Evolutionary conservation across 2,329 filamentous ascomycete genomes (phyloP).

Genomic region (Diaporthe sp.): DNA sequence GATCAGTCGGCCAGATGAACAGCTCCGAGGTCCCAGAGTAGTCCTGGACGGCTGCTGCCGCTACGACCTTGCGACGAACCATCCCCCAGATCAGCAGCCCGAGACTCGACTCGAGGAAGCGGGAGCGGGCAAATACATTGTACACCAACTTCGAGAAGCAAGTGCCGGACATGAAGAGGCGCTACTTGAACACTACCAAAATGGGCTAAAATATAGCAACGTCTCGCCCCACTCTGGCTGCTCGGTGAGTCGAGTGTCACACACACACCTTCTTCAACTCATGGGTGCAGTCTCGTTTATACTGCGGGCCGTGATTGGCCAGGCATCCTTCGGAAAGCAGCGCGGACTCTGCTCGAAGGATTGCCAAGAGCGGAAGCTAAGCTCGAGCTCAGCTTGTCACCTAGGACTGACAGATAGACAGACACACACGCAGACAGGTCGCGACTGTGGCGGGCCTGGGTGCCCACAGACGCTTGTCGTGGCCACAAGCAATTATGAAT

Average conservation of each 20-base stretch:
- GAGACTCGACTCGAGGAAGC: constrained; percentile 6
- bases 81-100: background rate
- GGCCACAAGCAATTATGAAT: background rate
- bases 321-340: background rate
- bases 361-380: constrained; percentile 8
- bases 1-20: constrained; percentile 16
- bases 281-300: background rate
- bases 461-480: constrained; percentile 4
- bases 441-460: constrained; percentile 5
- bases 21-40: constrained; percentile 3
- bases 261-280: constrained; percentile 10
- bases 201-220: constrained; percentile 20
- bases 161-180: background rate
- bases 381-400: constrained; percentile 19
- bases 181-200: background rate
- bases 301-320: background rate
- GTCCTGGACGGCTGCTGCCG: constrained; percentile 1
- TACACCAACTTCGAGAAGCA: constrained; percentile 7
- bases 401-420: background rate
- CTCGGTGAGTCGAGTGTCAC: constrained; percentile 14
- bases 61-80: constrained; percentile 32
- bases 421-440: background rate
- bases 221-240: constrained; percentile 26
- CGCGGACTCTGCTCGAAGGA: constrained; percentile 6
- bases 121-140: background rate